These are phyloP conservation scores for Macrophomina phaseolina DNA, from an alignment of 2,329 filamentous ascomycete genomes.

Conservation along the genomic window DNA sequence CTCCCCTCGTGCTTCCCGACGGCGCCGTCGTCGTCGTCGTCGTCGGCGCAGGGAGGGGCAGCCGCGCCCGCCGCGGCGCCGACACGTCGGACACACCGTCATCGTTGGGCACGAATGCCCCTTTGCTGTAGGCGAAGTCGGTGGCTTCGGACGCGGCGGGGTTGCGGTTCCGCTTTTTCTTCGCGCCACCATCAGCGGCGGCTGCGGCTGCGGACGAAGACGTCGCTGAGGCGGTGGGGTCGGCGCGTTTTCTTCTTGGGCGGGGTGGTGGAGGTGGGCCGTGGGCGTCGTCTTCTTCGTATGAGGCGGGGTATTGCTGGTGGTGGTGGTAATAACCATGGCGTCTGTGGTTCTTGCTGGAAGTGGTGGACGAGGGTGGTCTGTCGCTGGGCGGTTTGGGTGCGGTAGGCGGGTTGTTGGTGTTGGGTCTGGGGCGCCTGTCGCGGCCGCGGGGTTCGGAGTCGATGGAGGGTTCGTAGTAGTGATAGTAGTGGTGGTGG, in stretches of 20 bases:
- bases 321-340: background rate
- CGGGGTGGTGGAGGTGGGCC: background rate
- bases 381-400: background rate
- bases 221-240: background rate
- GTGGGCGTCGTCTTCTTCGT: background rate
- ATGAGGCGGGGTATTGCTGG: too few species aligned
- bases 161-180: too few species aligned
- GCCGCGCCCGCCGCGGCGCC: background rate
- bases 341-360: background rate
- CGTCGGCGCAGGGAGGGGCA: background rate
- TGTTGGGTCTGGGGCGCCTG: background rate
- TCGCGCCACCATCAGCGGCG: too few species aligned
- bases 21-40: too few species aligned
- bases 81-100: background rate
- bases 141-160: background rate
- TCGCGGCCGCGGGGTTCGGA: slow-evolving; percentile 5
- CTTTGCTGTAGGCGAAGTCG: background rate
- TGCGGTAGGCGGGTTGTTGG: background rate
- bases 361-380: background rate
- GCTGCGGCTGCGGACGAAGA: too few species aligned
- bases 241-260: background rate
- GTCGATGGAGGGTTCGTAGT: background rate
- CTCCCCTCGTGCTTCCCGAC: too few species aligned
- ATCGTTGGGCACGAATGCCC: background rate
- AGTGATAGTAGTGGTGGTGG: background rate